A percentile compares a stretch with the other conserved stretches of the same genome.
Evolutionary conservation across 345 rosid species (phyloP).

Genomic region (Schrenkiella parvula): DNA sequence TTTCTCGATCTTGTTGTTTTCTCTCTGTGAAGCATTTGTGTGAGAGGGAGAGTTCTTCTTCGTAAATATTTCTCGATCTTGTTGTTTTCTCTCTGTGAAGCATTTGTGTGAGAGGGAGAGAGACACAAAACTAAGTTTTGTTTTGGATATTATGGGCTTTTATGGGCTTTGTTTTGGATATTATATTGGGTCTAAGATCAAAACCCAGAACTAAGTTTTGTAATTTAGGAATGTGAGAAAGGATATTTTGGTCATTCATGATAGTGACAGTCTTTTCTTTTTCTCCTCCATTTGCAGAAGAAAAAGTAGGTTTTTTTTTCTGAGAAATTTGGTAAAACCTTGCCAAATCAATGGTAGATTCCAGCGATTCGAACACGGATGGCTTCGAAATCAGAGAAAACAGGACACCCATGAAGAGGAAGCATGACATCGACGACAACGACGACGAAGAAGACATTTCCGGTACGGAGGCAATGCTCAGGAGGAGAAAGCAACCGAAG

Average conservation of each 20-base stretch:
- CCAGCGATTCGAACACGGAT: neutral
- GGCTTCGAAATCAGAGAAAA: neutral
- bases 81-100: neutral
- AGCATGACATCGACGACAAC: neutral
- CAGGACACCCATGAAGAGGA: neutral
- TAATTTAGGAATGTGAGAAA: neutral
- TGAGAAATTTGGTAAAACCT: neutral
- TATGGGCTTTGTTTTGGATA: neutral
- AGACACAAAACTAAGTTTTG: conserved; percentile 8
- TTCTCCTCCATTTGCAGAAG: neutral
- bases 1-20: conserved; percentile 18
- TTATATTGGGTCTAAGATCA: neutral
- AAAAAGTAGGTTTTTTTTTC: neutral
- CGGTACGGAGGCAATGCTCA: neutral
- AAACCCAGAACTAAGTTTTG: neutral
- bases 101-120: neutral
- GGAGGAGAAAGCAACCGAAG: neutral
- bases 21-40: neutral
- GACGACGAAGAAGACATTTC: neutral
- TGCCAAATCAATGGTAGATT: neutral
- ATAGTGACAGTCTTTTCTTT: neutral
- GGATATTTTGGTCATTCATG: neutral
- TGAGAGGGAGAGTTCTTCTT: neutral
- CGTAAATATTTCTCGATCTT: conserved; percentile 18
- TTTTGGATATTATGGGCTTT: conserved; percentile 19